A percentile compares a stretch with the other conserved stretches of the same genome.
phyloP scores from a whole-genome alignment of 106 monocot genomes.

The Dioscorea zingiberensis region DNA sequence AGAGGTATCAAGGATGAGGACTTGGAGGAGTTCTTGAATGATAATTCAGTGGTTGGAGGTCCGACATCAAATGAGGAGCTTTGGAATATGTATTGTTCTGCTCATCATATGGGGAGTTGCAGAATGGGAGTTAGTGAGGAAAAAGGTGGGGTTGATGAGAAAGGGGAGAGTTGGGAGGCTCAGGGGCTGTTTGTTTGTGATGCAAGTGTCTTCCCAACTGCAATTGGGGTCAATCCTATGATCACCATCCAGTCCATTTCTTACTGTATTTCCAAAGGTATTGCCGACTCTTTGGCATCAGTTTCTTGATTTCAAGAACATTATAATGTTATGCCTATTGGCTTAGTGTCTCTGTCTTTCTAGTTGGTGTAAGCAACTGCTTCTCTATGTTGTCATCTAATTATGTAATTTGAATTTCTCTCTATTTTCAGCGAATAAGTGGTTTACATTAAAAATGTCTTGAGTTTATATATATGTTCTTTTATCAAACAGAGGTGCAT shows the following conservation, averaged over 20 bases:
- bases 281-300: background rate
- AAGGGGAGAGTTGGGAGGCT: slow-evolving; percentile 82
- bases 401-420: no score
- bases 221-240: slow-evolving; percentile 84
- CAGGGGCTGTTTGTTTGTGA: slow-evolving; percentile 71
- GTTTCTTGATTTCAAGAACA: no score
- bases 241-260: slow-evolving; percentile 73
- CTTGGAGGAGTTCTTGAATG: slow-evolving; percentile 47
- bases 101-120: slow-evolving; percentile 91
- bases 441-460: no score
- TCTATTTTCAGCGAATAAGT: no score
- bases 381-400: no score
- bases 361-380: no score
- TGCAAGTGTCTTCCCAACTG: slow-evolving; percentile 62
- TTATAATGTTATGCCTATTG: no score
- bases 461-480: no score
- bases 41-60: slow-evolving; percentile 15
- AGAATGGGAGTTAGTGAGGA: slow-evolving; percentile 57
- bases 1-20: slow-evolving; percentile 15
- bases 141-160: slow-evolving; percentile 44
- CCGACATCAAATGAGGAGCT: slow-evolving; percentile 10
- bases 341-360: no score
- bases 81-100: slow-evolving; percentile 32
- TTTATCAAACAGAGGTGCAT: no score
- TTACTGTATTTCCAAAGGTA: slow-evolving; percentile 25